phyloP scores from a whole-genome alignment of 495 filamentous ascomycete species.

The Podospora sp. region DNA sequence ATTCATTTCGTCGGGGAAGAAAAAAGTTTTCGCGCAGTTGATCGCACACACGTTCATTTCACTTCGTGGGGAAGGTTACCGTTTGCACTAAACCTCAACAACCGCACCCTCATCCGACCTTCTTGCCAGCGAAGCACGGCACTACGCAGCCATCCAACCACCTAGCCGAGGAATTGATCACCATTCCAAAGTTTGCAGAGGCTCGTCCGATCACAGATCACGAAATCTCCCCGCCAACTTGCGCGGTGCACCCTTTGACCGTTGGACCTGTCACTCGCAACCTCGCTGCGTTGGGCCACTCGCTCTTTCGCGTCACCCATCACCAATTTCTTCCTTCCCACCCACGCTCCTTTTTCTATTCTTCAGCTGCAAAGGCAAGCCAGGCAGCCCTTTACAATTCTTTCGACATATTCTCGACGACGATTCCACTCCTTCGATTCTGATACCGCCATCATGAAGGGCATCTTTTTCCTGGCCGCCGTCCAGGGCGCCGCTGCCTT shows the following conservation, averaged over 20 bases:
- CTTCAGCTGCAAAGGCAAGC: not conserved
- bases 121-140: not conserved
- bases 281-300: not conserved
- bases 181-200: not conserved
- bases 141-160: not conserved
- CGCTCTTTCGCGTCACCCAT: not conserved
- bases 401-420: conserved; percentile 9
- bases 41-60: not conserved
- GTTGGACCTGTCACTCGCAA: not conserved
- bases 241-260: not conserved
- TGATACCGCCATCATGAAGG: conserved; percentile 33
- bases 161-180: not conserved
- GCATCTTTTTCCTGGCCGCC: conserved; percentile 31
- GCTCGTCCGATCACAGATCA: not conserved
- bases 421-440: conserved; percentile 9
- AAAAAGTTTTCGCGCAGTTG: not conserved
- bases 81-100: not conserved
- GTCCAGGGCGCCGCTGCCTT: conserved; percentile 61
- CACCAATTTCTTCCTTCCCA: not conserved
- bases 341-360: not conserved
- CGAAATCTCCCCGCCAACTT: not conserved
- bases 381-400: not conserved
- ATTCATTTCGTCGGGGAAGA: not conserved
- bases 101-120: not conserved
- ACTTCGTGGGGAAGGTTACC: not conserved